These are phyloP conservation scores for Gnomoniopsis smithogilvyi DNA, from an alignment of 2,329 filamentous ascomycete genomes.

Conservation along the genomic window DNA sequence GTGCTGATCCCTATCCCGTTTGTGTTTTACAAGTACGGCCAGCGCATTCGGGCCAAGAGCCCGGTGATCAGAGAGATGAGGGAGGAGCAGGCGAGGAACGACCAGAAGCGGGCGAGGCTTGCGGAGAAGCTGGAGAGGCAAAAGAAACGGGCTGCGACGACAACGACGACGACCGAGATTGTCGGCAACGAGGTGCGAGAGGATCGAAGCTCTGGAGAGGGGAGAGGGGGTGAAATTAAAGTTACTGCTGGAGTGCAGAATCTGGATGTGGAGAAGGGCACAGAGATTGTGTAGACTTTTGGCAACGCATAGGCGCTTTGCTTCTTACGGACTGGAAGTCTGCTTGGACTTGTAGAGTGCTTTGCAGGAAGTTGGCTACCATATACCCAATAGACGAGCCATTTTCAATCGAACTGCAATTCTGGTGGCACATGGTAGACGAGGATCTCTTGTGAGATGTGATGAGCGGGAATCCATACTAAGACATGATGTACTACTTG, in stretches of 20 bases:
- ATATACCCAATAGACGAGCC: too few relatives aligned
- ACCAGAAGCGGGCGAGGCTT: constrained; percentile 27
- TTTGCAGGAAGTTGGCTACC: too few relatives aligned
- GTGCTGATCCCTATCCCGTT: constrained; percentile 71
- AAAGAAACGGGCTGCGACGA: constrained; percentile 15
- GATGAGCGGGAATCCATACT: too few relatives aligned
- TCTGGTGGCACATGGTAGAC: too few relatives aligned
- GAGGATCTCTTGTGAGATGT: too few relatives aligned
- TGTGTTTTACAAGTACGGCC: constrained; percentile 62
- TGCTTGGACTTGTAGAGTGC: neutral
- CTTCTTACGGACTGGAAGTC: neutral
- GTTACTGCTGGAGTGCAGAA: neutral
- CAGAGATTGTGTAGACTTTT: neutral
- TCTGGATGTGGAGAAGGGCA: constrained; percentile 16
- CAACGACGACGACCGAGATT: neutral
- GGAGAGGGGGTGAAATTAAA: neutral
- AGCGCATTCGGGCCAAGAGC: constrained; percentile 43
- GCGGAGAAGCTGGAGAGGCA: constrained; percentile 16
- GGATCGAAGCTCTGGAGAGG: neutral
- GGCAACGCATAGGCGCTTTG: neutral
- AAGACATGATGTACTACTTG: too few relatives aligned
- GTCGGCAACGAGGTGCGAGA: neutral
- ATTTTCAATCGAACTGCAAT: too few relatives aligned
- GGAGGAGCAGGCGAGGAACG: constrained; percentile 35
- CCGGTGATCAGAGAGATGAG: constrained; percentile 40